These are phyloP conservation scores for Cerrena zonata DNA, from an alignment of 1,284 basidiomycete genomes.

Conservation along the genomic window DNA sequence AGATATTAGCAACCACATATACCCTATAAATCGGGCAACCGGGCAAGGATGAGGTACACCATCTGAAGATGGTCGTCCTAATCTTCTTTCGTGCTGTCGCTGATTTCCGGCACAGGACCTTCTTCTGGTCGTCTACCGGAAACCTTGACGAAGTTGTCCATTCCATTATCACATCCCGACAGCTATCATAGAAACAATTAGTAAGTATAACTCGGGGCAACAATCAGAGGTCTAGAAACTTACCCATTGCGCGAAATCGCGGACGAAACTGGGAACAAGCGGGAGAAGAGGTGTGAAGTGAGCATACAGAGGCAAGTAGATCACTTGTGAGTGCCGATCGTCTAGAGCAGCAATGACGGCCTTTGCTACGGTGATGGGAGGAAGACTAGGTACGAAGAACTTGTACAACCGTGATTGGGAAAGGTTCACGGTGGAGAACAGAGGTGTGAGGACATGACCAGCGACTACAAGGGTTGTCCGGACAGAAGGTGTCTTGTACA, in stretches of 20 bases:
- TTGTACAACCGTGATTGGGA: constrained; percentile 49
- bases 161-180: constrained; percentile 26
- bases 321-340: constrained; percentile 64
- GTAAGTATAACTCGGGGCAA: not conserved
- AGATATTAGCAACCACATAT: no score
- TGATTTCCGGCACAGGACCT: constrained; percentile 17
- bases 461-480: constrained; percentile 79
- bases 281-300: constrained; percentile 52
- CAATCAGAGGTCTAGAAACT: constrained; percentile 22
- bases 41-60: not conserved
- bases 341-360: constrained; percentile 75
- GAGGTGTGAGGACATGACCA: constrained; percentile 66
- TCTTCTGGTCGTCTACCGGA: constrained; percentile 43
- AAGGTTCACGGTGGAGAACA: constrained; percentile 61
- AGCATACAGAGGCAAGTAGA: constrained; percentile 71
- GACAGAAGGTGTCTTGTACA: constrained; percentile 68
- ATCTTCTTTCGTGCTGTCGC: not conserved
- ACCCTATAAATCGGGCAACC: not conserved
- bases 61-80: not conserved
- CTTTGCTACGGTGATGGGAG: constrained; percentile 72
- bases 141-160: constrained; percentile 38
- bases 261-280: constrained; percentile 63
- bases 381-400: constrained; percentile 72
- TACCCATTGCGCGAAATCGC: constrained; percentile 71
- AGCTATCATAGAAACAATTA: constrained; percentile 27